phyloP scores from a whole-genome alignment of 805 yeast genomes.

The Metschnikowia gelsemii region DNA sequence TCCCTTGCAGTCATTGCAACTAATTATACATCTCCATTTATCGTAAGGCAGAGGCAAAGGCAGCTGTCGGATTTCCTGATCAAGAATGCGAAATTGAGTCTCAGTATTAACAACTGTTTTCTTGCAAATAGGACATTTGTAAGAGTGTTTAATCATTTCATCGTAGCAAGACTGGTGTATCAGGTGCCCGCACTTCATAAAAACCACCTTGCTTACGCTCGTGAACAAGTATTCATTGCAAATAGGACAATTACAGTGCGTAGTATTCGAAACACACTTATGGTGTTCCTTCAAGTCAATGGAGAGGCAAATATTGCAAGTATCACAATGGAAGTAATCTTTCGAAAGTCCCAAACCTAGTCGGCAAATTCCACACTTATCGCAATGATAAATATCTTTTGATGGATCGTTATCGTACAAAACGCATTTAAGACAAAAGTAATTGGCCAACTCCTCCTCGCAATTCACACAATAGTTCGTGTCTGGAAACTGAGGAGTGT shows the following conservation, averaged over 20 bases:
- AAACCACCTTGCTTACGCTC: slow-evolving; percentile 76
- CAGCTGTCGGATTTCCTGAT: slow-evolving; percentile 74
- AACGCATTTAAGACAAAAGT: slow-evolving; percentile 76
- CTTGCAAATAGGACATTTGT: slow-evolving; percentile 89
- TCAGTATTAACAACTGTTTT: slow-evolving; percentile 85
- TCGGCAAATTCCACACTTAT: slow-evolving; percentile 89
- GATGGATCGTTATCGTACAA: slow-evolving; percentile 77
- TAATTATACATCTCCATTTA: slow-evolving; percentile 70
- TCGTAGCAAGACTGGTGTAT: slow-evolving; percentile 84
- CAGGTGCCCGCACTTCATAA: slow-evolving; percentile 93
- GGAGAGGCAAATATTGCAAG: slow-evolving; percentile 85
- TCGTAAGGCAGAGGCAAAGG: slow-evolving; percentile 79
- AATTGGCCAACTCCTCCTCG: slow-evolving; percentile 63
- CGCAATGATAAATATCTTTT: slow-evolving; percentile 88
- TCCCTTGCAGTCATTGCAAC: slow-evolving; percentile 87
- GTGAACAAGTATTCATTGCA: slow-evolving; percentile 90
- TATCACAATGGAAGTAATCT: slow-evolving; percentile 88
- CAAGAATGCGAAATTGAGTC: slow-evolving; percentile 81
- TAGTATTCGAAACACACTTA: slow-evolving; percentile 80
- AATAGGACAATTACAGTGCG: slow-evolving; percentile 89
- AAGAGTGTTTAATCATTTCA: slow-evolving; percentile 76
- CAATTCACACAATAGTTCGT: slow-evolving; percentile 68
- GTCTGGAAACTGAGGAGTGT: slow-evolving; percentile 70
- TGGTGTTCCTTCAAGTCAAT: slow-evolving; percentile 76
- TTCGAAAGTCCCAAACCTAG: slow-evolving; percentile 84